A percentile compares a stretch with the other conserved stretches of the same genome.
Evolutionary conservation across 495 filamentous ascomycete genomes (phyloP).

Genomic region (Neurospora sp.): DNA sequence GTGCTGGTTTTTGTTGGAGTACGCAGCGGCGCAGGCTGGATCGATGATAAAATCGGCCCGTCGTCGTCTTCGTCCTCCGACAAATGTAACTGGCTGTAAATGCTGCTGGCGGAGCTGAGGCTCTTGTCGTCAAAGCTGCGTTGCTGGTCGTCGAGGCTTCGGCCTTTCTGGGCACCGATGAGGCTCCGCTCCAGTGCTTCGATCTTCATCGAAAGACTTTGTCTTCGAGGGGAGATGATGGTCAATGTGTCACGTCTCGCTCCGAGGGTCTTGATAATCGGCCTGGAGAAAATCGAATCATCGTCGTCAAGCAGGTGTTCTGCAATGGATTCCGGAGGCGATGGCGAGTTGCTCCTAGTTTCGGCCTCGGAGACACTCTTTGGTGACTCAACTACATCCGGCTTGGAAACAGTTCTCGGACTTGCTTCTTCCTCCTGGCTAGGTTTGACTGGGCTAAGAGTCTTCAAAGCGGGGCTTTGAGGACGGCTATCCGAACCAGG

Average conservation of each 20-base stretch:
- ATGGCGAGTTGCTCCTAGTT: background rate
- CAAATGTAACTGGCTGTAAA: background rate
- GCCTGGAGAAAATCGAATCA: conserved; percentile 13
- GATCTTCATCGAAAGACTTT: conserved; percentile 36
- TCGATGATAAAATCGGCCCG: conserved; percentile 12
- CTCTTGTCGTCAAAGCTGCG: conserved; percentile 8
- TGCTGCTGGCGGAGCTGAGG: conserved; percentile 1
- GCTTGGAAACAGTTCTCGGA: background rate
- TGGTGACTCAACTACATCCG: background rate
- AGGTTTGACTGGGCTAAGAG: background rate
- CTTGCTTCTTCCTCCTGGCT: background rate
- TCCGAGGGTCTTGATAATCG: conserved; percentile 30
- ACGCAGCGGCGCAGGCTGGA: conserved; percentile 16
- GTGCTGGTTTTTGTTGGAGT: background rate
- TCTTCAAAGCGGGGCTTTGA: background rate
- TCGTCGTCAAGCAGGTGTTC: conserved; percentile 9
- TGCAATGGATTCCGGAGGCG: conserved; percentile 6
- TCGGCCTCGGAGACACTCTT: background rate
- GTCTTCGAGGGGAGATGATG: conserved; percentile 18
- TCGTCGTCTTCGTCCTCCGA: conserved; percentile 4
- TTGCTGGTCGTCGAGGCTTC: conserved; percentile 18
- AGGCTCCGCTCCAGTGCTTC: conserved; percentile 29
- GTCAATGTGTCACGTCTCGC: conserved; percentile 35
- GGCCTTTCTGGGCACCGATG: conserved; percentile 11
- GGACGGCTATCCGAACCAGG: background rate